Conservation (phyloP, 1,284 basidiomycete genomes). For the Ceratobasidium sp. region DNA sequence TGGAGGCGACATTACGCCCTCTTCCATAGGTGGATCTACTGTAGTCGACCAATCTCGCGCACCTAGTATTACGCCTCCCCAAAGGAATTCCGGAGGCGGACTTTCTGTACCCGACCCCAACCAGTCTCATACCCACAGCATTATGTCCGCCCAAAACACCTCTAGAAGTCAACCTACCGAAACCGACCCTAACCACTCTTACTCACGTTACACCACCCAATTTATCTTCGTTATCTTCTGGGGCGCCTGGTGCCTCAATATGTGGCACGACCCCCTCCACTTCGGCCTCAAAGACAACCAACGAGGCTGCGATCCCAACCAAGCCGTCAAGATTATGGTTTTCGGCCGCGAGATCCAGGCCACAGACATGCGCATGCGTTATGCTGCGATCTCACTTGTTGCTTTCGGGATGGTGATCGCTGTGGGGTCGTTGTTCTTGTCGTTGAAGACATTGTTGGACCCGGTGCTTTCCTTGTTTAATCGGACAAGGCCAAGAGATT, state of each 20-base stretch:
- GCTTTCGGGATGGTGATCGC: constrained; percentile 17
- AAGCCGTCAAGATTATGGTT: neutral
- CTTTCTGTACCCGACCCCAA: no score
- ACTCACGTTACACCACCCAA: constrained; percentile 17
- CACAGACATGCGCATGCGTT: constrained; percentile 15
- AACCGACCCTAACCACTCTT: constrained; percentile 1
- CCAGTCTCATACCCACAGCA: no score
- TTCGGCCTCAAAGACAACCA: neutral
- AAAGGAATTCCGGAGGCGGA: no score
- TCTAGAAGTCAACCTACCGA: no score
- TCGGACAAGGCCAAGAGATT: neutral
- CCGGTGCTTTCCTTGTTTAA: neutral
- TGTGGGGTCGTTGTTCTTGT: constrained; percentile 2
- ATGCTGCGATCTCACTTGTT: constrained; percentile 14
- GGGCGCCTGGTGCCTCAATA: constrained; percentile 27
- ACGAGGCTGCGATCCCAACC: neutral
- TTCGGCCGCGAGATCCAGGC: constrained; percentile 26
- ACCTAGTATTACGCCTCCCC: no score
- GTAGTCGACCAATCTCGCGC: no score
- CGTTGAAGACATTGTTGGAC: neutral
- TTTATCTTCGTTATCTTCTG: constrained; percentile 18
- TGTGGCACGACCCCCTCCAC: constrained; percentile 21
- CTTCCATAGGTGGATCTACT: no score
- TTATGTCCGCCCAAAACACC: no score
- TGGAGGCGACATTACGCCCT: no score